Evolutionary conservation across 192 early-diverging fungal species (phyloP), one percentile per base, ranked within the genome.

Genomic region (Chytriomyces sp.): DNA sequence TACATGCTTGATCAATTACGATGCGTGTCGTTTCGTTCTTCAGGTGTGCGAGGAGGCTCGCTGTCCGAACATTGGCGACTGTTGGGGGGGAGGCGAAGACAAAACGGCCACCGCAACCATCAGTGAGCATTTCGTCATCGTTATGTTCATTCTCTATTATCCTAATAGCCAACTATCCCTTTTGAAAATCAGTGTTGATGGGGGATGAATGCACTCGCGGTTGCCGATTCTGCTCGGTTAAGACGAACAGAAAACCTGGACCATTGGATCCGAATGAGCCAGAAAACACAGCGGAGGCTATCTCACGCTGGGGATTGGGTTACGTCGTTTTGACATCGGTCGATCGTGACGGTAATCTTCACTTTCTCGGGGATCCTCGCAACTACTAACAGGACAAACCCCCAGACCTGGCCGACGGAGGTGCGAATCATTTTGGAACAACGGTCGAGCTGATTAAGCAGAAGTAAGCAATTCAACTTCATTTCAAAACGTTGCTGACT

Each of bases 51-150:
- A 99, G 72, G 95, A 97, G 67, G 96, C 96, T 41, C 83, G 91
- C 70, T 99, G 96, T 79, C 96, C 96, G 31, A 99, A 99, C 80
- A 95, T 99, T 79, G 92, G 95, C 40, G 96, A 99, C 77, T 99
- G 96, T 84, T 99, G 96, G 96, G 95, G 95, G 66, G 96, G 95
- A 34, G 94, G 94, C 64, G 93, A 96, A 77, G 89, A 93, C 76
- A 86, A 91, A 41, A 97, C 94, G 25, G 95, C 96, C 2, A 99
- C 96, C 2, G 96, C 96, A 0, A 99, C 96, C 6, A 96, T 99
- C 64, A 99, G 68, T 70, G 14, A 14, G 49, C n/a, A n/a, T n/a
- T n/a, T n/a, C n/a, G n/a, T n/a, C n/a, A n/a, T n/a, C n/a, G n/a
- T n/a, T n/a, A n/a, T n/a, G n/a, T n/a, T n/a, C n/a, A n/a, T n/a